These are phyloP conservation scores for Sclerotinia minor DNA, from an alignment of 2,329 filamentous ascomycete species.

Conservation along the genomic window DNA sequence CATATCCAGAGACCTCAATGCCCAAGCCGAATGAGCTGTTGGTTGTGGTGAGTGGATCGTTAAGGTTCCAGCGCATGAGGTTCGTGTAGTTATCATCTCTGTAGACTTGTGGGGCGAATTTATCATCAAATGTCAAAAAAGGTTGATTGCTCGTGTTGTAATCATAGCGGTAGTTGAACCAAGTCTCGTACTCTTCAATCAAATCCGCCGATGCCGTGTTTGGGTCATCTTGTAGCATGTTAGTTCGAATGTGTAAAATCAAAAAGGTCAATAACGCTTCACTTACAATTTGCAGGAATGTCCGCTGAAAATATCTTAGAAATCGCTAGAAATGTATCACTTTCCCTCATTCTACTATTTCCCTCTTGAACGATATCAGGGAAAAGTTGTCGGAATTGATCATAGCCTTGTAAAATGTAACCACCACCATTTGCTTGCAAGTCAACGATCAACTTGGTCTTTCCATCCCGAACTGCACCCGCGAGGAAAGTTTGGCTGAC, in stretches of 20 bases:
- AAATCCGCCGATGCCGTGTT: constrained; percentile 30
- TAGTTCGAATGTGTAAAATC: neutral
- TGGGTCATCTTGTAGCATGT: constrained; percentile 29
- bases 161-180: constrained; percentile 38
- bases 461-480: constrained; percentile 48
- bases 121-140: constrained; percentile 35
- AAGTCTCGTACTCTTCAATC: constrained; percentile 33
- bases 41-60: constrained; percentile 34
- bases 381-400: constrained; percentile 49
- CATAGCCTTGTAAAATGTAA: constrained; percentile 48
- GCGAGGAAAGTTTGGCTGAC: constrained; percentile 47
- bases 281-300: constrained; percentile 31
- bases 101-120: constrained; percentile 35
- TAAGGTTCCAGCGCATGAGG: constrained; percentile 36
- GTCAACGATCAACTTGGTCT: constrained; percentile 64
- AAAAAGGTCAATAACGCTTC: neutral
- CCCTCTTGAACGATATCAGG: constrained; percentile 40
- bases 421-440: constrained; percentile 62
- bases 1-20: constrained; percentile 42
- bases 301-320: constrained; percentile 31
- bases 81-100: constrained; percentile 35
- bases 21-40: constrained; percentile 35
- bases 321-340: constrained; percentile 33
- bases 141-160: constrained; percentile 35
- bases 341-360: constrained; percentile 35